Base-by-base conservation (phyloP, 495 filamentous ascomycete species). In the Penicillium macrosclerotiorum region DNA sequence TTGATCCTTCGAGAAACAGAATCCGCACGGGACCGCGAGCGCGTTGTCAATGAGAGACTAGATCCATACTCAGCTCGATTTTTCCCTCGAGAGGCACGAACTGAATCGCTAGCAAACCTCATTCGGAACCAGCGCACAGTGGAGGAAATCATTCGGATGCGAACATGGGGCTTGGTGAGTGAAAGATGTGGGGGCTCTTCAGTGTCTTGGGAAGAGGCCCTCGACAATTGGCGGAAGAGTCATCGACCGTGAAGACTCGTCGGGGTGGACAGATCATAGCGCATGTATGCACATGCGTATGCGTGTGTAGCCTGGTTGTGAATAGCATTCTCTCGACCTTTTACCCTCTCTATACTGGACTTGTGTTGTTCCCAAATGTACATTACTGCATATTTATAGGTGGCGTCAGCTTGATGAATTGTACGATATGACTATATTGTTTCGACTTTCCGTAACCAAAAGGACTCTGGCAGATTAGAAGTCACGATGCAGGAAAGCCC, bases 11-110 rank as follows among this genome's bases (percentile, higher is more conserved):
- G 88, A 45, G 69, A 89, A 52, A 76, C 80, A 0, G 89, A 95
- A 63, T 79, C 80, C 20, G 81, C 81, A 27, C 77, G 69, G 49
- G 81, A 86, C 45, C 74, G 83, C 40, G 89, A 95, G 57, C 74
- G 83, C 40, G 75, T 91, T 4, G 84, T 97, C 12, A 76, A 98
- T 68, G 93, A 96, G 64, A 73, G 93, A 46, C 65, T 97, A 43
- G 93, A 98, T 67, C 93, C 93, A 13, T 98, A 98, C 57, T 90
- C 85, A 14, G 89, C 73, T 17, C 75, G 92, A 20, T 95, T 85
- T 57, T 92, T 90, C 49, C 90, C 91, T 0, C 73, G 78, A 33
- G 90, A 97, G 65, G 76, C 88, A 33, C 75, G 91, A 45, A 94
- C 92, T 1, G 89, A 98, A 68, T 79, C 78, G 30, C 61, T 98